Conservation (phyloP, 1,284 basidiomycete genomes). For the Cryptococcus jaspeensis region DNA sequence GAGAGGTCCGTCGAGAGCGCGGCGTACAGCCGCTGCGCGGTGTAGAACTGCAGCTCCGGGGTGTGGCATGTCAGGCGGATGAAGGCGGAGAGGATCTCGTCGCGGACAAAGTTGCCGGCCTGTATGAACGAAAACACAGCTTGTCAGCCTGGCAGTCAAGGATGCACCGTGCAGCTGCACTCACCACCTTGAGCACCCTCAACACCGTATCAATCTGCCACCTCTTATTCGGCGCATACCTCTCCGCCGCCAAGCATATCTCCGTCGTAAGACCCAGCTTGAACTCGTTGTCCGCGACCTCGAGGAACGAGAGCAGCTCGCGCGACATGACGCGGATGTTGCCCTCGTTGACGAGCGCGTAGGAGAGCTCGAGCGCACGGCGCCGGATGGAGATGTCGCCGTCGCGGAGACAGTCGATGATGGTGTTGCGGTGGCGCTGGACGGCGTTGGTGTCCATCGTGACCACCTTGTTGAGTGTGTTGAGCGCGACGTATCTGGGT, state of each 20-base stretch:
- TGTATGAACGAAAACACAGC: conserved; percentile 5
- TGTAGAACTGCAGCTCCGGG: conserved; percentile 94
- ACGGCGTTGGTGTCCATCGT: conserved; percentile 98
- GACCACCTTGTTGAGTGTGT: conserved; percentile 98
- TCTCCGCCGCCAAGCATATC: conserved; percentile 91
- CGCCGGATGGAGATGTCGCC: conserved; percentile 98
- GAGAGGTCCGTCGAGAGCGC: conserved; percentile 90
- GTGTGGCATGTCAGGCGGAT: conserved; percentile 96
- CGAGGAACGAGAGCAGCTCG: conserved; percentile 92
- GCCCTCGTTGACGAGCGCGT: conserved; percentile 93
- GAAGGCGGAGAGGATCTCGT: conserved; percentile 93
- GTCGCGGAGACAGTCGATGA: conserved; percentile 95
- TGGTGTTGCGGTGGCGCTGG: conserved; percentile 95
- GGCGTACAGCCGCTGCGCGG: conserved; percentile 85
- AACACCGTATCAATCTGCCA: conserved; percentile 99
- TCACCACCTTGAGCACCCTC: conserved; percentile 83
- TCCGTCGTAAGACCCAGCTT: conserved; percentile 97
- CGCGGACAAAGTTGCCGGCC: conserved; percentile 98
- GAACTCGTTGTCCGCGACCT: conserved; percentile 98
- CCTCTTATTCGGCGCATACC: conserved; percentile 94
- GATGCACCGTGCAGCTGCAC: conserved; percentile 38
- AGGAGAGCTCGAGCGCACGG: conserved; percentile 93
- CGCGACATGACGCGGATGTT: conserved; percentile 91
- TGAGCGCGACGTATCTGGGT: conserved; percentile 88
- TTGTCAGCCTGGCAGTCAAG: background rate